Base-by-base conservation (phyloP, 2,329 filamentous ascomycete species). In the Talaromyces pinophilus region DNA sequence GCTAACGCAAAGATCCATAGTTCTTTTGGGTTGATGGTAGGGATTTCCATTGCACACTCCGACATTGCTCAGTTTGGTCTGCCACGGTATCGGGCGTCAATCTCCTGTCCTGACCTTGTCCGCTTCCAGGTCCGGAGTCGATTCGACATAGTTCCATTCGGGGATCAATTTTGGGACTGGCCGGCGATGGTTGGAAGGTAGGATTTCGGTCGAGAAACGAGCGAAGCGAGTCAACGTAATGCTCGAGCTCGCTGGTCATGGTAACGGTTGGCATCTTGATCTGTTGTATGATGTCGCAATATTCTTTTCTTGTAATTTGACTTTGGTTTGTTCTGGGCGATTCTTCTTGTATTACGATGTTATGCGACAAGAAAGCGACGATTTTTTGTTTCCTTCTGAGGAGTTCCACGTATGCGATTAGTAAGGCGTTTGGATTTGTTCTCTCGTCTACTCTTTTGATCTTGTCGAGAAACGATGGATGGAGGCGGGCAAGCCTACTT, bases 21-120 rank as follows among this genome's bases (percentile, higher is more conserved):
- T 82, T 63, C 77, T 82, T 70, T 74, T 82, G 68, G 79, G 65
- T 42, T 67, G 44, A 62, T 64, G 48, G 33, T 52, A 30, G 28
- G 19, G 40, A 11, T n/a, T 48, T 55, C 62, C 38, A 63, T 48
- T 60, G 57, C 25, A 22, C 22, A 42, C 40, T n/a, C 17, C 62
- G 48, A 48, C 17, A 59, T 33, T 64, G 50, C 19, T 48, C 62
- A 48, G 8, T 48, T 17, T 55, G 28, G 8, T 28, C 62, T 30
- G 35, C 38, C 19, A 40, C n/a, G 22, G 33, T 48, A 42, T 54
- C 54, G 28, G 59, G n/a, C n/a, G 30, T 33, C 11, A 44, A 38
- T 30, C 42, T 67, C 44, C 19, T 63, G 8, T 59, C 44, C n/a
- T 15, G 42, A n/a, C 52, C 8, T 38, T 46, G 54, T 13, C 13